These are phyloP conservation scores for Botrytis cinerea DNA, from an alignment of 2,329 filamentous ascomycete species.

Conservation along the genomic window DNA sequence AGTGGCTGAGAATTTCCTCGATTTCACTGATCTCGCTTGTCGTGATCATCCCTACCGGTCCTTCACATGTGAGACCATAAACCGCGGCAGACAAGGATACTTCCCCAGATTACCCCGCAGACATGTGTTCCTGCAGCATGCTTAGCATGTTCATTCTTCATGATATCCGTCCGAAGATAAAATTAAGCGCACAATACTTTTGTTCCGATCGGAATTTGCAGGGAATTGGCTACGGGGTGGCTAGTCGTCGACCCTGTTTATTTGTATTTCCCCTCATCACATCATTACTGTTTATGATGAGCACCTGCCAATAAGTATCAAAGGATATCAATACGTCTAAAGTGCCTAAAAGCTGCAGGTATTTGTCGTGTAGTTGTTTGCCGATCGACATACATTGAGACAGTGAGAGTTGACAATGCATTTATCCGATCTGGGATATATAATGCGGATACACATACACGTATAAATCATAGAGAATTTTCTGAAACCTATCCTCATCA, in stretches of 20 bases:
- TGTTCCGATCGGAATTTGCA: neutral
- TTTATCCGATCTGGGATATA: neutral
- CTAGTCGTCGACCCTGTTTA: neutral
- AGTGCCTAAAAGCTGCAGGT: neutral
- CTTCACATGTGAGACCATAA: constrained; percentile 3
- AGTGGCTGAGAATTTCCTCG: neutral
- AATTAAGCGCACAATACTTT: neutral
- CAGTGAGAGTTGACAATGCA: neutral
- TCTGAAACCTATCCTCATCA: too few relatives aligned
- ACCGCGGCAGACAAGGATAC: constrained; percentile 9
- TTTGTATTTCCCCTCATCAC: neutral
- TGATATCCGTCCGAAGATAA: neutral
- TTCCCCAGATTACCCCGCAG: constrained; percentile 13
- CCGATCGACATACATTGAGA: neutral
- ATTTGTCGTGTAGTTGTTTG: neutral
- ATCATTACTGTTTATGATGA: neutral
- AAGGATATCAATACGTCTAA: neutral
- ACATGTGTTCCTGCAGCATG: constrained; percentile 8
- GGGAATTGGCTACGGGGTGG: neutral
- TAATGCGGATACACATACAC: neutral
- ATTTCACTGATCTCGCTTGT: neutral
- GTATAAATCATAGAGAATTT: neutral
- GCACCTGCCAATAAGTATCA: neutral
- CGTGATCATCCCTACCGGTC: neutral
- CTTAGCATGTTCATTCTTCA: neutral